Evolutionary conservation across 2,329 filamentous ascomycete genomes (phyloP), one percentile per base, ranked within the genome.

Genomic region (Fusarium cicatricum): DNA sequence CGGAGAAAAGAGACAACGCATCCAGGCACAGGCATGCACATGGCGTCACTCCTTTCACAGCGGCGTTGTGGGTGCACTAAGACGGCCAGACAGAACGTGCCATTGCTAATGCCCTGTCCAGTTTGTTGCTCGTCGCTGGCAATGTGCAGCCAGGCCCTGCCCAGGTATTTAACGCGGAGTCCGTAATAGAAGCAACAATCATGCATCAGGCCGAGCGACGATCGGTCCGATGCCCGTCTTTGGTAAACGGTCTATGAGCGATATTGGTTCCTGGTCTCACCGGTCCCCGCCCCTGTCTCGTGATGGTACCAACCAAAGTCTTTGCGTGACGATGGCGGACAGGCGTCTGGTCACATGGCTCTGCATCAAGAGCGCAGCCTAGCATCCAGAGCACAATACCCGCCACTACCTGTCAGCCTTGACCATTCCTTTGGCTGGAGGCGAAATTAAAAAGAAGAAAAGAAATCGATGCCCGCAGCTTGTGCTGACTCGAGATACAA

Each of bases 291-390:
- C 58, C 64, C 60, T 58, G 39, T 46, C 53, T 66, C 48, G 40
- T 28, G 31, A 58, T 57, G 45, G 55, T 67, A 58, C 65, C 67
- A 69, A 69, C 67, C 65, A 69, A 42, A 55, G 43, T 38, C 43
- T 59, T 58, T 67, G 63, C 61, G 61, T 68, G 67, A 68, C 65
- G 52, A 66, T 64, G 60, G 55, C 63, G 55, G 53, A 68, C 65
- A 62, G 29, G 38, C 46, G 50, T 51, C 44, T 53, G 47, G 51
- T 66, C 65, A 69, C 67, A 68, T 69, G 67, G 65, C 50, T 44
- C 43, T 44, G 53, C 41, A 60, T 37, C 49, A 50, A 62, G 45
- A 44, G 48, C 43, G 45, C 39, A 52, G 55, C 38, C 43, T 23
- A 29, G 39, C 40, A 50, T 43, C 42, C 51, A 44, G 46, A 40